phyloP scores from a whole-genome alignment of 352 stramenopile genomes.

The Phytophthora tentaculata region DNA sequence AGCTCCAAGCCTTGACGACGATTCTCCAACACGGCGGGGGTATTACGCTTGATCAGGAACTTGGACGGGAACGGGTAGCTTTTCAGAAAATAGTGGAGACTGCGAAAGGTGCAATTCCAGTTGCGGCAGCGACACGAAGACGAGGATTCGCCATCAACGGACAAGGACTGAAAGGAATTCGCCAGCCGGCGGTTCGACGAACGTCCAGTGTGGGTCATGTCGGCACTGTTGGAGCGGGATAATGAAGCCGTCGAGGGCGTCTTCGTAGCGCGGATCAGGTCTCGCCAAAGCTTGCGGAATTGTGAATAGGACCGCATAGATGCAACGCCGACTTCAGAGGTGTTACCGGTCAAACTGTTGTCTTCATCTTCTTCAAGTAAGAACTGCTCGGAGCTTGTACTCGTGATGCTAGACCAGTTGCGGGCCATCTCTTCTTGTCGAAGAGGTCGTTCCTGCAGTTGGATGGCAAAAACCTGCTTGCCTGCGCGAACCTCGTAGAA shows the following conservation, averaged over 20 bases:
- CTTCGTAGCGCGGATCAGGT: conserved; percentile 52
- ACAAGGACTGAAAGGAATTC: conserved; percentile 23
- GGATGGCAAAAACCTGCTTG: conserved; percentile 58
- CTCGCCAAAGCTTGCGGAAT: conserved; percentile 65
- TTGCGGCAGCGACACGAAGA: conserved; percentile 52
- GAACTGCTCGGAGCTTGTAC: conserved; percentile 33
- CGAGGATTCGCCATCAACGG: conserved; percentile 7
- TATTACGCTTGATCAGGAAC: conserved; percentile 52
- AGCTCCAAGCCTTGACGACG: conserved; percentile 55
- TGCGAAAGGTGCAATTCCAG: conserved; percentile 57
- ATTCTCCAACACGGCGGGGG: conserved; percentile 40
- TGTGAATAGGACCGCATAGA: conserved; percentile 62
- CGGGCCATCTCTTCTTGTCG: conserved; percentile 35
- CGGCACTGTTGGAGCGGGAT: conserved; percentile 16
- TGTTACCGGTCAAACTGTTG: conserved; percentile 18
- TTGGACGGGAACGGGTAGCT: conserved; percentile 63
- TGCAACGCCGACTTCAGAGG: conserved; percentile 24
- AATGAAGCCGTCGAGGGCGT: conserved; percentile 32
- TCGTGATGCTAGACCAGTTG: conserved; percentile 40
- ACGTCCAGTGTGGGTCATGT: not conserved
- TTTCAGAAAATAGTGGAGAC: conserved; percentile 54
- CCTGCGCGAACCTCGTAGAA: conserved; percentile 48
- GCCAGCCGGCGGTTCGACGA: conserved; percentile 16
- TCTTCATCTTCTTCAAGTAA: conserved; percentile 23
- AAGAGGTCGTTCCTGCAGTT: conserved; percentile 40